A percentile compares a stretch with the other conserved stretches of the same genome.
Evolutionary conservation across 2,329 filamentous ascomycete genomes (phyloP).

Genomic region (Cercospora sesami): DNA sequence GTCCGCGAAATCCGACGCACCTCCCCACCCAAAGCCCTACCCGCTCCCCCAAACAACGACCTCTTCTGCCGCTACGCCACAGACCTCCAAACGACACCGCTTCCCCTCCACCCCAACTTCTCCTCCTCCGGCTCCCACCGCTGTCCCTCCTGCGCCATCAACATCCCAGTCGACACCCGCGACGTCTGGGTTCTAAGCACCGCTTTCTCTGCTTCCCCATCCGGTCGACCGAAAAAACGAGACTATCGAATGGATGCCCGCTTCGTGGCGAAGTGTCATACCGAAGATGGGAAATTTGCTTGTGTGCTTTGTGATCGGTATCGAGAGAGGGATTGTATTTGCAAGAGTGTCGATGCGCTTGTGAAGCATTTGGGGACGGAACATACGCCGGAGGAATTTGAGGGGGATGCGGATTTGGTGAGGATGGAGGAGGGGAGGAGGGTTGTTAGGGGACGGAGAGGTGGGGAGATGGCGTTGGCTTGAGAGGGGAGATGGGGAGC

Average conservation of each 20-base stretch:
- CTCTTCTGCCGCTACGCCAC: conserved; percentile 27
- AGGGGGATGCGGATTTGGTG: conserved; percentile 28
- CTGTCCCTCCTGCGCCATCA: conserved; percentile 28
- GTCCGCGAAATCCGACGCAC: neutral
- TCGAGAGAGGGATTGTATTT: conserved; percentile 28
- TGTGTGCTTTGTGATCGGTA: conserved; percentile 29
- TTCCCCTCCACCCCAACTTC: conserved; percentile 24
- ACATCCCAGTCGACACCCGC: conserved; percentile 29
- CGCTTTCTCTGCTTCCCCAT: conserved; percentile 7
- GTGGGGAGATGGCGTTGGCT: conserved; percentile 25
- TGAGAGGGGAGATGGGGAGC: conserved; percentile 2
- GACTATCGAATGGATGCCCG: conserved; percentile 29
- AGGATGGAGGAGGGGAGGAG: conserved; percentile 25
- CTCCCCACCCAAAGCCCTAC: conserved; percentile 20
- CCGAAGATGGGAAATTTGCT: conserved; percentile 26
- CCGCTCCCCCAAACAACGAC: conserved; percentile 18
- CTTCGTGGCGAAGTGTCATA: conserved; percentile 30
- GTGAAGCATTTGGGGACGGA: conserved; percentile 31
- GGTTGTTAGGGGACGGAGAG: conserved; percentile 14
- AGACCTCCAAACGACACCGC: conserved; percentile 19
- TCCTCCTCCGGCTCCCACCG: conserved; percentile 20
- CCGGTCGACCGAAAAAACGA: conserved; percentile 3
- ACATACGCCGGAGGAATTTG: conserved; percentile 31
- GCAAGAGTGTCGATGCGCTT: conserved; percentile 28
- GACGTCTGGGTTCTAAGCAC: conserved; percentile 30